Evolutionary conservation across 805 yeast species (phyloP).

Genomic region (Lachancea kluyveri): DNA sequence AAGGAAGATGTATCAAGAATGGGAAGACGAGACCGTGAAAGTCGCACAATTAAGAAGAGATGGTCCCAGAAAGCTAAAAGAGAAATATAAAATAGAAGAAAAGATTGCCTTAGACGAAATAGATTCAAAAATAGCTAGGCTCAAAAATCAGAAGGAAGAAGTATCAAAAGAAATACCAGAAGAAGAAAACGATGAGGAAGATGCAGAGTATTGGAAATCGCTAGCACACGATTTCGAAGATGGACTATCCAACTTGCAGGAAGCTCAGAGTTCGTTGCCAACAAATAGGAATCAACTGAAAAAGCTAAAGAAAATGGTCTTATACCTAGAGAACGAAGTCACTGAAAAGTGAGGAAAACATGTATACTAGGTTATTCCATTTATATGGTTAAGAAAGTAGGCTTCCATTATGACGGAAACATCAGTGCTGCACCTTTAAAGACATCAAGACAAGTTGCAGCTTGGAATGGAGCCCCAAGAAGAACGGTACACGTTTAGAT

Average conservation of each 20-base stretch:
- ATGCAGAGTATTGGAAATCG: conserved; percentile 2
- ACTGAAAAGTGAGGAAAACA: too few species aligned
- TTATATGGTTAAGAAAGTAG: too few species aligned
- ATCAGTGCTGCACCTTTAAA: too few species aligned
- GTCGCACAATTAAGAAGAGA: conserved; percentile 50
- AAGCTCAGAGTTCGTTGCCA: conserved; percentile 19
- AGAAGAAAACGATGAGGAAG: conserved; percentile 4
- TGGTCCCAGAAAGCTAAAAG: conserved; percentile 41
- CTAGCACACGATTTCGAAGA: conserved; percentile 9
- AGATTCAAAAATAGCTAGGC: conserved; percentile 1
- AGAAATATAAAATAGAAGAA: conserved; percentile 23
- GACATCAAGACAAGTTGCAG: too few species aligned
- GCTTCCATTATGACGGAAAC: too few species aligned
- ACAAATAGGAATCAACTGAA: conserved; percentile 21
- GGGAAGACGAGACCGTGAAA: conserved; percentile 56
- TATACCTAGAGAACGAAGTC: conserved; percentile 16
- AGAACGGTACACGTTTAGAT: too few species aligned
- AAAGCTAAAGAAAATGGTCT: conserved; percentile 25
- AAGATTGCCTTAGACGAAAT: conserved; percentile 5
- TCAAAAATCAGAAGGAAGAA: conserved; percentile 7
- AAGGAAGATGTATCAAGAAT: conserved; percentile 47
- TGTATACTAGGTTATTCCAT: too few species aligned
- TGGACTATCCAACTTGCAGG: conserved; percentile 11
- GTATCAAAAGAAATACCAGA: conserved; percentile 4
- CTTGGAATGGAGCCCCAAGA: too few species aligned